Evolutionary conservation across 768 basidiomycete genomes (phyloP), one percentile per base, ranked within the genome.

Genomic region (Mycena floridula): DNA sequence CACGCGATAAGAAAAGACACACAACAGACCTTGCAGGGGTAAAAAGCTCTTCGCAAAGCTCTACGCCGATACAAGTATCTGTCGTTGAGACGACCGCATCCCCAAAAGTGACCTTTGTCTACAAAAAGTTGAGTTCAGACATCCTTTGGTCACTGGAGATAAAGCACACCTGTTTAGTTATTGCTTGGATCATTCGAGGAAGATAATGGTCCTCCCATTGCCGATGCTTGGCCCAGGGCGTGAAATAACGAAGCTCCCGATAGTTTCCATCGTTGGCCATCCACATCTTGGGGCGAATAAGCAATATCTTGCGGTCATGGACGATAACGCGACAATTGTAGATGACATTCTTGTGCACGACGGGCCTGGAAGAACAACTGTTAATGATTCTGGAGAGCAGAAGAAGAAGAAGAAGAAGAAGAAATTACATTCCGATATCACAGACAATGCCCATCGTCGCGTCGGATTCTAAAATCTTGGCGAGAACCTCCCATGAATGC

Each of bases 281-380:
- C 96, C 96, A 99, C 94, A 99, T 94, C 70, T 98, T 99, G 0
- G 96, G 96, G 20, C 96, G 82, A 51, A 99, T 98, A 50, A 97
- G 80, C 1, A 97, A 66, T 48, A 99, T 93, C 66, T 89, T 77
- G 44, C 80, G 74, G 64, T 93, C 74, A 58, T 91, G 77, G 35
- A 94, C 79, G 59, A 98, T 84, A 26, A 98, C 73, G 16, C 96
- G 85, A 61, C 92, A 96, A 59, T 99, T 99, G 69, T 97, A 98
- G 51, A 86, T 94, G 38, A 93, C 92, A 59, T 96, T 98, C 76
- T 97, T 97, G 76, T 99, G 96, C 2, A 85, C 77, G 44, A 99
- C 78, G 1, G 96, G 95, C 95, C 95, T 99, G 48, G 27, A 38
- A n/a, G 22, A 35, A 25, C 20, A 11, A 27, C 32, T 24, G 37